These are phyloP conservation scores for Phialemoniopsis sp. DNA, from an alignment of 2,329 filamentous ascomycete genomes.

Conservation along the genomic window DNA sequence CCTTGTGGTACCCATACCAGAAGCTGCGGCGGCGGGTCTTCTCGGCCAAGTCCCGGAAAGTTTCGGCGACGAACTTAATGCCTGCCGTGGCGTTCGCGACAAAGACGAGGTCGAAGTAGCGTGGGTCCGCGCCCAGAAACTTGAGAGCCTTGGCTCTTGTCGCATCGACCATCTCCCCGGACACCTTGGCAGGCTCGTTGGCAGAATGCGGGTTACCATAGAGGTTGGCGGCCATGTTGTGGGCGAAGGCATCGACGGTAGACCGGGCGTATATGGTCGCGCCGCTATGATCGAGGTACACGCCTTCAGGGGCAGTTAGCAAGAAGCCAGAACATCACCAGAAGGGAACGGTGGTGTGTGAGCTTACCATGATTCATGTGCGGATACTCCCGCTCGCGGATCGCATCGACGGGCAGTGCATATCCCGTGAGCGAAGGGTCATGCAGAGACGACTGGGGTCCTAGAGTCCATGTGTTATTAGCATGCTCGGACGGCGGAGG, in stretches of 20 bases:
- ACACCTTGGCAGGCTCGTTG: conserved; percentile 52
- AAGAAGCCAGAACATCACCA: not conserved
- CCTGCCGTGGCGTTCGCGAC: conserved; percentile 58
- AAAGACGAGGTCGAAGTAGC: conserved; percentile 58
- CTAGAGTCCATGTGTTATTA: no score
- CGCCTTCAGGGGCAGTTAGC: conserved; percentile 19
- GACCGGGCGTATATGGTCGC: conserved; percentile 55
- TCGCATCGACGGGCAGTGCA: conserved; percentile 24
- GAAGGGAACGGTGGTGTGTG: not conserved
- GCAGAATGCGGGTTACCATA: conserved; percentile 68
- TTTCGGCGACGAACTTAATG: conserved; percentile 58
- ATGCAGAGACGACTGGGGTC: no score
- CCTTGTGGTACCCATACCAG: conserved; percentile 58
- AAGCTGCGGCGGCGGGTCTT: conserved; percentile 40
- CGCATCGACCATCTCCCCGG: conserved; percentile 53
- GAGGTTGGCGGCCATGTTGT: conserved; percentile 50
- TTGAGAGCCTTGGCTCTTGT: conserved; percentile 47
- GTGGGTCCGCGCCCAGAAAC: conserved; percentile 55
- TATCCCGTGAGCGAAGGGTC: conserved; percentile 13
- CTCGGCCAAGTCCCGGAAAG: conserved; percentile 48
- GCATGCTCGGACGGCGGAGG: no score
- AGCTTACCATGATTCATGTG: conserved; percentile 34
- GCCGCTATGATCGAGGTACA: conserved; percentile 57
- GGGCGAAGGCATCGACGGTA: conserved; percentile 49
- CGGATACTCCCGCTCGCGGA: conserved; percentile 33